These are phyloP conservation scores for Fusarium luffae DNA, from an alignment of 2,329 filamentous ascomycete species.

Conservation along the genomic window DNA sequence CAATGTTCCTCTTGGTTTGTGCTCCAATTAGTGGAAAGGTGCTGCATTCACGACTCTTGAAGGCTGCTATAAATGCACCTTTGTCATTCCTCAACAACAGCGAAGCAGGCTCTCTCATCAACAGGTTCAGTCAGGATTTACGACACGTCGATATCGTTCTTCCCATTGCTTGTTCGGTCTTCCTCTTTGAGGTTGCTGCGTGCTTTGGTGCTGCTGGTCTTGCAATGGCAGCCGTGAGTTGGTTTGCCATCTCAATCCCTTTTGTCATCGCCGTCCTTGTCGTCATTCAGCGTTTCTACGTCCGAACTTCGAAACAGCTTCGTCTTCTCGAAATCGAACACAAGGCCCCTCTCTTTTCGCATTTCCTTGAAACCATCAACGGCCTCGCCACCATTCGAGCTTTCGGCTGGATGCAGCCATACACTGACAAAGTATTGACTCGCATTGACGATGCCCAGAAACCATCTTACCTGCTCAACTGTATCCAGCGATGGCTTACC, in stretches of 20 bases:
- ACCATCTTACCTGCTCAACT: slow-evolving; percentile 63
- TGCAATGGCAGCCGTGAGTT: slow-evolving; percentile 57
- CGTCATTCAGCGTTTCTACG: slow-evolving; percentile 62
- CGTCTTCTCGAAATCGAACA: slow-evolving; percentile 60
- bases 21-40: slow-evolving; percentile 42
- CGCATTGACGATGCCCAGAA: slow-evolving; percentile 61
- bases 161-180: slow-evolving; percentile 44
- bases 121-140: slow-evolving; percentile 57
- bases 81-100: slow-evolving; percentile 46
- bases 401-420: slow-evolving; percentile 52
- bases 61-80: slow-evolving; percentile 44
- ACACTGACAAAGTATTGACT: slow-evolving; percentile 51
- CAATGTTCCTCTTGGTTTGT: slow-evolving; percentile 43
- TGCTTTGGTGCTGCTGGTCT: slow-evolving; percentile 58
- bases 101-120: slow-evolving; percentile 46
- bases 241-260: slow-evolving; percentile 59
- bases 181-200: slow-evolving; percentile 46
- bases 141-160: slow-evolving; percentile 55
- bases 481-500: slow-evolving; percentile 64
- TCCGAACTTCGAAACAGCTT: slow-evolving; percentile 66
- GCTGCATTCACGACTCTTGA: slow-evolving; percentile 42
- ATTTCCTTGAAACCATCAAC: slow-evolving; percentile 49
- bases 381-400: slow-evolving; percentile 53
- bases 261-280: slow-evolving; percentile 56
- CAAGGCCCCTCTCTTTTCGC: slow-evolving; percentile 50